Evolutionary conservation across 805 yeast genomes (phyloP).

Genomic region (Yarrowia keelungensis): DNA sequence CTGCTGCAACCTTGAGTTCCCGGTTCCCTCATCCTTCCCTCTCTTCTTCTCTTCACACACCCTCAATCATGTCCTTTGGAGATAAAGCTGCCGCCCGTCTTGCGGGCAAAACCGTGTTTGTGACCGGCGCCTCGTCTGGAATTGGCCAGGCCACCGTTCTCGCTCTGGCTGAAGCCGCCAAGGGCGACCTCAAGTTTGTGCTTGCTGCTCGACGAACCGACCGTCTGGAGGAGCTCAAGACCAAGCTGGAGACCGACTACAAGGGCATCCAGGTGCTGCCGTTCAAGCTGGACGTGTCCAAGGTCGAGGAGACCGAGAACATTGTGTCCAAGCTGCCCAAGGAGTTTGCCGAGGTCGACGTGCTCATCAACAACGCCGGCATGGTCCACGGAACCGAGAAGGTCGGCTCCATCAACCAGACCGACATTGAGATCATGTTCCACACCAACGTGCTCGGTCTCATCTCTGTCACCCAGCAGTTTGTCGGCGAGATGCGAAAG

Average conservation of each 20-base stretch:
- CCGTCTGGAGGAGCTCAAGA: slow-evolving; percentile 59
- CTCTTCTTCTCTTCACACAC: neutral
- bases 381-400: slow-evolving; percentile 78
- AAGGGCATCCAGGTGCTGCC: slow-evolving; percentile 57
- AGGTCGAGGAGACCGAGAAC: slow-evolving; percentile 58
- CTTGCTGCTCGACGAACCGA: slow-evolving; percentile 81
- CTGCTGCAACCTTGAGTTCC: neutral
- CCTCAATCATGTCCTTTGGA: slow-evolving; percentile 59
- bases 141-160: slow-evolving; percentile 92
- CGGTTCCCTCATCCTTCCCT: too few species aligned
- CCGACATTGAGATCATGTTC: slow-evolving; percentile 77
- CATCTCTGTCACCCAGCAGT: slow-evolving; percentile 80
- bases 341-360: slow-evolving; percentile 64
- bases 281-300: slow-evolving; percentile 63
- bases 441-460: slow-evolving; percentile 88
- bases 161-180: slow-evolving; percentile 79
- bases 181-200: slow-evolving; percentile 72
- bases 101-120: slow-evolving; percentile 76
- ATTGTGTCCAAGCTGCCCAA: slow-evolving; percentile 61
- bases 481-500: slow-evolving; percentile 71
- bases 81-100: slow-evolving; percentile 78
- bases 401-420: slow-evolving; percentile 70
- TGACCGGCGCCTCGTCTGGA: slow-evolving; percentile 98
- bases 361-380: slow-evolving; percentile 70
- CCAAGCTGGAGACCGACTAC: slow-evolving; percentile 56